Percentiles rank a stretch among this genome's conserved stretches.
Conservation (phyloP, 2,329 filamentous ascomycete genomes). For the Paraphoma chrysanthemicola region DNA sequence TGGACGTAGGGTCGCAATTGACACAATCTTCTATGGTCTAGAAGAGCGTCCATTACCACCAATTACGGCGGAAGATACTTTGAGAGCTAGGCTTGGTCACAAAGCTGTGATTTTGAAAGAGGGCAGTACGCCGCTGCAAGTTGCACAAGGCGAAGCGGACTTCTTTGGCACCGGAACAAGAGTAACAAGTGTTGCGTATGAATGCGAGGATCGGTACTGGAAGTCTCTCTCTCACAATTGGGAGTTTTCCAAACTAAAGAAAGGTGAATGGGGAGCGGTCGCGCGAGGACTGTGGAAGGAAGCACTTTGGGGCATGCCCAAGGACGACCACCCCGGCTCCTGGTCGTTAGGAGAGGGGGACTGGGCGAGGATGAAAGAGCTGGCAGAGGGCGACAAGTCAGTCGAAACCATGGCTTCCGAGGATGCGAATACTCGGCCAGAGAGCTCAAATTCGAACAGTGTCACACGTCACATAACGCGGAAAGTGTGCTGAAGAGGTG, state of each 20-base stretch:
- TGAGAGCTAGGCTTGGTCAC: background rate
- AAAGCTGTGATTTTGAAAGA: background rate
- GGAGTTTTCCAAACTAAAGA: background rate
- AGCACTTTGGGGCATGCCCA: background rate
- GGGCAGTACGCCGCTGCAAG: background rate
- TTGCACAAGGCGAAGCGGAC: background rate
- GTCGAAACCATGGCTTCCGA: background rate
- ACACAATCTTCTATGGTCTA: conserved; percentile 1
- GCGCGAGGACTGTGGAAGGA: background rate
- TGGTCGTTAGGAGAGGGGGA: background rate
- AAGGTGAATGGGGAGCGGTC: background rate
- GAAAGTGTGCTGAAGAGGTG: no score
- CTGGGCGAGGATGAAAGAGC: background rate
- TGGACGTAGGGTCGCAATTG: conserved; percentile 2
- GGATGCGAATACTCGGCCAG: background rate
- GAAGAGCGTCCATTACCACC: background rate
- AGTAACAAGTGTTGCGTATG: background rate
- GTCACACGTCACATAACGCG: background rate
- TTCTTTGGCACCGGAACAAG: background rate
- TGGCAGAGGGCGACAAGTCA: background rate
- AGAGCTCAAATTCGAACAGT: background rate
- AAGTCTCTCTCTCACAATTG: background rate
- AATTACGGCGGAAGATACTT: background rate
- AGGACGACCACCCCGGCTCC: background rate
- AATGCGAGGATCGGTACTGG: background rate